Conservation (phyloP, 2,329 filamentous ascomycete genomes). For the Colletotrichum shisoi region DNA sequence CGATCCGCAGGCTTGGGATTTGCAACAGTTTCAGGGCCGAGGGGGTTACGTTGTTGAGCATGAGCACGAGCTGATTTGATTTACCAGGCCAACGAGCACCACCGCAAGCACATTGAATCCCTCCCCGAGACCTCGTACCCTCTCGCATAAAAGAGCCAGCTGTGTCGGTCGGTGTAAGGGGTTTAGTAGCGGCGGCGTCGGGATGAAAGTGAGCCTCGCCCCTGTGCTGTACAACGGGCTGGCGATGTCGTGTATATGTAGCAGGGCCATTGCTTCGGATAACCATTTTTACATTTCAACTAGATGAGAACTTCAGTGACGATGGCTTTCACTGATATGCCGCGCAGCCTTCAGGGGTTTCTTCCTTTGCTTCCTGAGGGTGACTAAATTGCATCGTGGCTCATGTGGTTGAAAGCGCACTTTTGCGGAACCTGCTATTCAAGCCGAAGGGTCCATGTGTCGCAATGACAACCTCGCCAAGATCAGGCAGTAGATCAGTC, state of each 20-base stretch:
- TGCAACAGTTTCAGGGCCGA: not conserved
- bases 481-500: not conserved
- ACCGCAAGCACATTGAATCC: conserved; percentile 84
- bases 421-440: not conserved
- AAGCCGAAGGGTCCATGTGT: too few species aligned
- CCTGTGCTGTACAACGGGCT: conserved; percentile 11
- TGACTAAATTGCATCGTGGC: too few species aligned
- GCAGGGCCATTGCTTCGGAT: conserved; percentile 35
- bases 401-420: not conserved
- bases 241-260: conserved; percentile 39
- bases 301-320: not conserved
- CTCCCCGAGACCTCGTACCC: conserved; percentile 83
- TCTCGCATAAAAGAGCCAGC: conserved; percentile 58
- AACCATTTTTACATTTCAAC: conserved; percentile 23
- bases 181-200: not conserved
- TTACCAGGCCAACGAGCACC: conserved; percentile 83
- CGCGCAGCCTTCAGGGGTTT: not conserved
- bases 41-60: not conserved
- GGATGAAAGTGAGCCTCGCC: not conserved
- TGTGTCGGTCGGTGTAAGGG: conserved; percentile 18
- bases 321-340: not conserved
- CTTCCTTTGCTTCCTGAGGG: too few species aligned
- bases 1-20: not conserved
- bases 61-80: conserved; percentile 17
- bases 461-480: not conserved